Evolutionary conservation across 768 basidiomycete species (phyloP), one percentile per base, ranked within the genome.

Genomic region (Favolaschia claudopus): DNA sequence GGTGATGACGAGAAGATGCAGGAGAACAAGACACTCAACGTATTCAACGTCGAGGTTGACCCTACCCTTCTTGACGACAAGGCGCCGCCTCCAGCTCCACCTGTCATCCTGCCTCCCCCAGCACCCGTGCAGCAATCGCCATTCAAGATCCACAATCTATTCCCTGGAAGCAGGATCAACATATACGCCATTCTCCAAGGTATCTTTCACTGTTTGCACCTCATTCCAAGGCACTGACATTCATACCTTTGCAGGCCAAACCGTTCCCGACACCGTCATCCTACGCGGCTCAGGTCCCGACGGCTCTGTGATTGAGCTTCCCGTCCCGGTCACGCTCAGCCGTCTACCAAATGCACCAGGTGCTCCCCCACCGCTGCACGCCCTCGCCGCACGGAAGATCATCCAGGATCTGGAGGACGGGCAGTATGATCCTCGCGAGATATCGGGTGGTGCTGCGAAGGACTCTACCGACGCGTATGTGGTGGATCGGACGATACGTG

Each of bases 331-430:
- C 7, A 38, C 45, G 0, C 43, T 47, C 25, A 56, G 55, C 34
- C 46, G 32, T 38, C 55, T 56, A 13, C 34, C 55, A 13, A 56
- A 56, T 22, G 51, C 22, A 20, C 22, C 38, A 22, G 8, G 19
- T 17, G 33, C 25, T 12, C 24, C 51, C 15, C 51, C 51, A 22
- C 19, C 37, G 25, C 31, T 53, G 20, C 51, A 53, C 38, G 51
- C 37, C 5, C 37, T 53, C 22, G 51, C 51, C 13, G 51, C 51
- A 12, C 51, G 37, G 20, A 47, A 48, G 37, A 47, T 56, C 25
- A 43, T 48, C 7, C 45, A 56, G n/a, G 45, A 56, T 14, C n/a
- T 56, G 20, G 44, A 56, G 32, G 55, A 56, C 31, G 55, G 55
- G 7, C n/a, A 36, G 9, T 38, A 46, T 25, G 55, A n/a, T n/a